These are phyloP conservation scores for Amanita phalloides DNA, from an alignment of 768 basidiomycete species.

Conservation along the genomic window DNA sequence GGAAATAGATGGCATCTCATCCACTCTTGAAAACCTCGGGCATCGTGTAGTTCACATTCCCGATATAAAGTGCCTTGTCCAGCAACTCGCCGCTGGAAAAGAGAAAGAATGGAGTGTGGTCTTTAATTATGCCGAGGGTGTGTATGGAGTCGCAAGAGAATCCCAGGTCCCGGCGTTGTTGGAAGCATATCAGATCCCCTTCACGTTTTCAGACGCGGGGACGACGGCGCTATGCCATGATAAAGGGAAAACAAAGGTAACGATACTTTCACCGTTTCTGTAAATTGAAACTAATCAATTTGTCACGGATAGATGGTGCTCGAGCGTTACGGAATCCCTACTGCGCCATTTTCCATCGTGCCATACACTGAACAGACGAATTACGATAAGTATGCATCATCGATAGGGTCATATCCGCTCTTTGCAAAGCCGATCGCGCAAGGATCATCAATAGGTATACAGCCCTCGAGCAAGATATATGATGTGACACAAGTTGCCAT, in stretches of 20 bases:
- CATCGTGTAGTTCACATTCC: background rate
- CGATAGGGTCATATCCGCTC: slow-evolving; percentile 12
- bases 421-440: slow-evolving; percentile 15
- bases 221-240: slow-evolving; percentile 16
- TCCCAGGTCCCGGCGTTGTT: slow-evolving; percentile 17
- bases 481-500: slow-evolving; percentile 7
- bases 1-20: background rate
- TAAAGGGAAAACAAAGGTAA: slow-evolving; percentile 16
- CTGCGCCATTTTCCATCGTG: slow-evolving; percentile 13
- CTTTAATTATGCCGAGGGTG: slow-evolving; percentile 16
- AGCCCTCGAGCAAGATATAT: slow-evolving; percentile 11
- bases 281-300: background rate
- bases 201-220: slow-evolving; percentile 16
- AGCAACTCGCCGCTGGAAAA: background rate
- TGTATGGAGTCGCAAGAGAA: slow-evolving; percentile 12
- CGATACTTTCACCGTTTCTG: background rate
- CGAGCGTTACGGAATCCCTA: slow-evolving; percentile 13
- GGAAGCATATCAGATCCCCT: slow-evolving; percentile 14
- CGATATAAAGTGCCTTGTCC: background rate
- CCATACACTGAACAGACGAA: background rate
- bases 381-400: background rate
- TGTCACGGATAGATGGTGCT: slow-evolving; percentile 11
- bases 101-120: slow-evolving; percentile 14
- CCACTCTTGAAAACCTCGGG: background rate
- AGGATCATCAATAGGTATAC: slow-evolving; percentile 14